Conservation (phyloP, 1,139 yeast genomes). For the Taphrina communis region DNA sequence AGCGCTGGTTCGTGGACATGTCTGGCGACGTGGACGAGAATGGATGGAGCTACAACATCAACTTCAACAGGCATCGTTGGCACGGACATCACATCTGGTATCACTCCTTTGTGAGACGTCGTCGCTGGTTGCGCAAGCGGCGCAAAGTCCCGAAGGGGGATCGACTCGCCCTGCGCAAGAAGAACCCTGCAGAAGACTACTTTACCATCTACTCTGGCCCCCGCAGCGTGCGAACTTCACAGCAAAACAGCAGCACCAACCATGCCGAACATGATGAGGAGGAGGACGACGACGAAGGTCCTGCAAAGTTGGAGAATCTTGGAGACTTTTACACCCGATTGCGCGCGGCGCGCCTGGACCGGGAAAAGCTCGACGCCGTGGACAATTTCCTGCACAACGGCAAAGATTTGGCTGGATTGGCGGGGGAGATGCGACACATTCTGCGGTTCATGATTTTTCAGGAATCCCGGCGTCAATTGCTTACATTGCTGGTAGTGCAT, state of each 20-base stretch:
- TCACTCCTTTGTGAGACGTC: conserved; percentile 55
- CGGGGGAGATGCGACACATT: conserved; percentile 43
- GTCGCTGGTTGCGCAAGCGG: conserved; percentile 55
- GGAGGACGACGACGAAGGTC: conserved; percentile 8
- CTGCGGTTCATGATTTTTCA: conserved; percentile 45
- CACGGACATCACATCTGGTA: conserved; percentile 54
- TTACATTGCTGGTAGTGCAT: conserved; percentile 26
- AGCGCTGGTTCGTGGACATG: conserved; percentile 75
- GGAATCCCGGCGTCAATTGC: conserved; percentile 46
- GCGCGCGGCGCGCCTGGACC: conserved; percentile 45
- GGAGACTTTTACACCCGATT: conserved; percentile 42
- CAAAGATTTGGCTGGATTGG: conserved; percentile 25
- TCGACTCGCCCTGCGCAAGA: neutral
- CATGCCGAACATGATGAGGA: conserved; percentile 4
- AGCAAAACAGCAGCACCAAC: neutral
- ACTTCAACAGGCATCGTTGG: conserved; percentile 53
- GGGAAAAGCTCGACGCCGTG: conserved; percentile 46
- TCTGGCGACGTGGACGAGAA: conserved; percentile 73
- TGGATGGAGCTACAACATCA: conserved; percentile 71
- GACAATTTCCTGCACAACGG: conserved; percentile 44
- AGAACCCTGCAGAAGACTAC: conserved; percentile 25
- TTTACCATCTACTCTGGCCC: conserved; percentile 21
- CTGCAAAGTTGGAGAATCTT: conserved; percentile 33
- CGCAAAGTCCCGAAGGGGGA: conserved; percentile 18
- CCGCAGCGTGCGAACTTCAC: neutral